Base-by-base conservation (phyloP, 2,329 filamentous ascomycete species). In the Apiospora phragmitis region DNA sequence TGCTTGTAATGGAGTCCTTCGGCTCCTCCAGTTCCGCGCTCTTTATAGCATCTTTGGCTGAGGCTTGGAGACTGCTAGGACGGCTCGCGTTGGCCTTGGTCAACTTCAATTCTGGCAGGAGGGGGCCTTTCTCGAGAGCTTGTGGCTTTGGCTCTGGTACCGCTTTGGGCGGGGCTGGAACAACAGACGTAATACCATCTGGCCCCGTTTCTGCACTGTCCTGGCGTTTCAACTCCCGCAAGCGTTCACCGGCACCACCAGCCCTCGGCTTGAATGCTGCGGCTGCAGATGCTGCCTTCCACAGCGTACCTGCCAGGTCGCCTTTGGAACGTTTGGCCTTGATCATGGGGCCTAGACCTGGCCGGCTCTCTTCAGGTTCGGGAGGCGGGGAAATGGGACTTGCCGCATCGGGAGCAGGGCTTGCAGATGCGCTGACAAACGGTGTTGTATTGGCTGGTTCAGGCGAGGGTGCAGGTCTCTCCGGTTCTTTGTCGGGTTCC, bases 301-400 rank as follows among this genome's bases (percentile, higher is more conserved):
- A 93, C 72, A 98, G 89, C 7, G 89, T 87, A 45, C 89, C 91
- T 26, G 93, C 93, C 76, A 96, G 86, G 70, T 96, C 91, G n/a
- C 86, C 87, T 73, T 88, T 90, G 1, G 90, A 91, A 72, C 88
- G 89, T 78, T 93, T 94, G 73, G 92, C 90, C 81, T 94, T 95
- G 76, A 98, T 92, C 95, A 97, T 97, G 1, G 94, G 94, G 0
- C 94, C 94, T 8, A 97, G 86, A 0, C 94, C 94, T 24, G 94
- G 94, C n/a, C 93, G 83, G 8, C 72, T 77, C 2, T 87, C 85
- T 68, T 86, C 84, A 2, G 74, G 69, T 21, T 79, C 76, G 24
- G 67, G 24, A 26, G 45, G 35, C 8, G 45, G 45, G 35, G 65
- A 5, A 32, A 38, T 55, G 49, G 42, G 35, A 45, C 77, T 74